Evolutionary conservation across 129 eudicot species (phyloP).

Genomic region (Flaveria sonorensis): DNA sequence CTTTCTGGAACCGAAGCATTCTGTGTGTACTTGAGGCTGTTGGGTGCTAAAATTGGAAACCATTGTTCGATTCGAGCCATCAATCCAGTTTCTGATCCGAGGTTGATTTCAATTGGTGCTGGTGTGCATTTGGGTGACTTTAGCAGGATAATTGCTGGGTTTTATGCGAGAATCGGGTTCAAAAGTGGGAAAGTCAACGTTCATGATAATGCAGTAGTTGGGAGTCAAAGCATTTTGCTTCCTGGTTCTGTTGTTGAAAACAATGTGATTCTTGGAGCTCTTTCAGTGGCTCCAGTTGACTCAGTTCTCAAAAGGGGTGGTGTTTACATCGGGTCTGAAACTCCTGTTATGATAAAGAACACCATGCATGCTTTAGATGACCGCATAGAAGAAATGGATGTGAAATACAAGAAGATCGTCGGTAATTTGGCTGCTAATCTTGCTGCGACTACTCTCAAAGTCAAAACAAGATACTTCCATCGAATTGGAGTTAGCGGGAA

Average conservation of each 20-base stretch:
- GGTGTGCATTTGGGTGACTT: constrained; percentile 90
- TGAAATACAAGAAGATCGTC: constrained; percentile 69
- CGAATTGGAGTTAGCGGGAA: constrained; percentile 77
- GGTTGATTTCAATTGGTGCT: constrained; percentile 51
- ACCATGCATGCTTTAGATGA: constrained; percentile 67
- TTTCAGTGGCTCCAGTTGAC: constrained; percentile 71
- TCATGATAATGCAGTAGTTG: constrained; percentile 62
- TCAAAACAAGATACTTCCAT: constrained; percentile 78
- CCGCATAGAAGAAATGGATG: constrained; percentile 80
- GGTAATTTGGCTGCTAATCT: constrained; percentile 85
- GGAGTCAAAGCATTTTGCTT: constrained; percentile 76
- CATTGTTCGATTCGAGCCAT: constrained; percentile 83
- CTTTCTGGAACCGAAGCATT: constrained; percentile 90
- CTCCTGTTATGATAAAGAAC: constrained; percentile 82
- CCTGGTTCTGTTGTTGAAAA: constrained; percentile 69
- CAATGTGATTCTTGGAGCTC: constrained; percentile 80
- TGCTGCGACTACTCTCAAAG: constrained; percentile 82
- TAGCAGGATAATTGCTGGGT: constrained; percentile 62
- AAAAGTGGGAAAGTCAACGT: constrained; percentile 57
- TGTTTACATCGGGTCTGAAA: constrained; percentile 71
- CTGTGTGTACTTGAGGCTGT: constrained; percentile 60
- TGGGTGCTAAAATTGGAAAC: constrained; percentile 75
- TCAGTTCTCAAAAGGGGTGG: constrained; percentile 74
- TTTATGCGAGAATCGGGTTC: constrained; percentile 53
- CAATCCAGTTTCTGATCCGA: constrained; percentile 72